Conservation (phyloP, 306 rosid genomes). For the Rosa chinensis region DNA sequence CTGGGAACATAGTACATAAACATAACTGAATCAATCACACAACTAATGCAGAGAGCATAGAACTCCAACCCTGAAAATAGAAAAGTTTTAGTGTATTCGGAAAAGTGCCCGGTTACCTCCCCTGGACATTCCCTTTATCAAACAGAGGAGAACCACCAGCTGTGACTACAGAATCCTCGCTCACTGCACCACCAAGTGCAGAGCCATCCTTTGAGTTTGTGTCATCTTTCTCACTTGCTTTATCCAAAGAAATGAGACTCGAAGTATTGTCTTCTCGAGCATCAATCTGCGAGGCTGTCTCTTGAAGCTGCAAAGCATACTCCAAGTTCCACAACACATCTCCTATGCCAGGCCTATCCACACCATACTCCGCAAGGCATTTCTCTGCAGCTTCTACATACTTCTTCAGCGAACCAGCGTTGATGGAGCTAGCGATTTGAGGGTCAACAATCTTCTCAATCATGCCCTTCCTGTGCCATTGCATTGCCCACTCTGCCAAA, state of each 20-base stretch:
- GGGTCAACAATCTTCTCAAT: constrained; percentile 53
- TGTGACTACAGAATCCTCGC: constrained; percentile 29
- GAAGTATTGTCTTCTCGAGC: constrained; percentile 27
- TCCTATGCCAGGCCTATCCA: constrained; percentile 75
- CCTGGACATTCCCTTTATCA: constrained; percentile 40
- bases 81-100: background rate
- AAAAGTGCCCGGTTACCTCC: constrained; percentile 35
- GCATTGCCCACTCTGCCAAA: constrained; percentile 72
- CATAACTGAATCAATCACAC: background rate
- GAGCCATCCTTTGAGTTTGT: constrained; percentile 17
- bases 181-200: constrained; percentile 7
- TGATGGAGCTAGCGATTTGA: constrained; percentile 29
- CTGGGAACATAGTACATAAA: background rate
- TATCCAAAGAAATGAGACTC: constrained; percentile 17
- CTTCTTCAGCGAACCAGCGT: constrained; percentile 45
- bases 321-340: constrained; percentile 92
- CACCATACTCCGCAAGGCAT: constrained; percentile 62
- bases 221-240: constrained; percentile 3
- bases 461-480: constrained; percentile 44
- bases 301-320: constrained; percentile 62
- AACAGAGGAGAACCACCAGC: constrained; percentile 35
- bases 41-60: background rate
- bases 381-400: constrained; percentile 56
- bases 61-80: background rate
- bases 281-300: constrained; percentile 36